Evolutionary conservation across 2,329 filamentous ascomycete species (phyloP).

Genomic region (Ophiocordyceps camponoti-floridani): DNA sequence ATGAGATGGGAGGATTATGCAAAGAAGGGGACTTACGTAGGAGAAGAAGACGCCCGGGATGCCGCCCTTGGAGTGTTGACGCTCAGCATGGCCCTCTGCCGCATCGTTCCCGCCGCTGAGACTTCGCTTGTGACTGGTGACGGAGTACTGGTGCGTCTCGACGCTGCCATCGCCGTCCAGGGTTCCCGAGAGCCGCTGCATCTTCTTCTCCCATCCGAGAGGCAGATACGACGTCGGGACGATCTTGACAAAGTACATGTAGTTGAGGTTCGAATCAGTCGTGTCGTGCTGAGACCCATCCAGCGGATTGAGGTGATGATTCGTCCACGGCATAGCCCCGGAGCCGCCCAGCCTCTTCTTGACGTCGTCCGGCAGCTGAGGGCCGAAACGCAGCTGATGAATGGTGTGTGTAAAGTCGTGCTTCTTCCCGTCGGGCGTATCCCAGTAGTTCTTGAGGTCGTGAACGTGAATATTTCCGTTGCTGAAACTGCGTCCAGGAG

Average conservation of each 20-base stretch:
- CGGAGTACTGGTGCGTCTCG: slow-evolving; percentile 96
- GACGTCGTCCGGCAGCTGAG: slow-evolving; percentile 63
- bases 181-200: slow-evolving; percentile 10
- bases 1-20: not conserved
- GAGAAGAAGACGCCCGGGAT: slow-evolving; percentile 98
- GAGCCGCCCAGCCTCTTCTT: slow-evolving; percentile 38
- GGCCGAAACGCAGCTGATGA: slow-evolving; percentile 82
- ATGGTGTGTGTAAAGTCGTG: slow-evolving; percentile 85
- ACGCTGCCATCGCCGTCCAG: slow-evolving; percentile 56
- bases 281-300: slow-evolving; percentile 65
- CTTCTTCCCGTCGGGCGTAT: slow-evolving; percentile 44
- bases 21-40: slow-evolving; percentile 44
- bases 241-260: slow-evolving; percentile 99
- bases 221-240: slow-evolving; percentile 91
- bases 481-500: slow-evolving; percentile 88
- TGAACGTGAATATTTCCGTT: slow-evolving; percentile 96
- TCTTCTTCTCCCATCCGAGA: slow-evolving; percentile 62
- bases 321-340: slow-evolving; percentile 49
- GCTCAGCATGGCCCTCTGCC: slow-evolving; percentile 79
- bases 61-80: slow-evolving; percentile 73
- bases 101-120: slow-evolving; percentile 68
- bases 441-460: slow-evolving; percentile 90
- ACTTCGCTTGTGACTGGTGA: slow-evolving; percentile 89
- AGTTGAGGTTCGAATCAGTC: slow-evolving; percentile 75
- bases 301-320: slow-evolving; percentile 82